Conservation (phyloP, 2,329 filamentous ascomycete genomes). For the Polychaeton citri region DNA sequence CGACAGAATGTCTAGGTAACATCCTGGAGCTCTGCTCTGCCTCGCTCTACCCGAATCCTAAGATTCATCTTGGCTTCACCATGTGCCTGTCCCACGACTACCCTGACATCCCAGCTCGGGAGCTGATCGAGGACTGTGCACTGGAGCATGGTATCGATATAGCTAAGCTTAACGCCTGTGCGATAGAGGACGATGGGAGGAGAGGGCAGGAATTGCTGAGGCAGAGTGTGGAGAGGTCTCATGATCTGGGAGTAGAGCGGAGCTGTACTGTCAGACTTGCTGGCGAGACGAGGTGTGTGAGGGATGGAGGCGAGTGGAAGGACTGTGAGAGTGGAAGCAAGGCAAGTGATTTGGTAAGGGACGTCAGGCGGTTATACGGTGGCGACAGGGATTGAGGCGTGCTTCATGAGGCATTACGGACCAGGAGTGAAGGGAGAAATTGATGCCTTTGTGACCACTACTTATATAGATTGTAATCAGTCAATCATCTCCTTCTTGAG, state of each 20-base stretch:
- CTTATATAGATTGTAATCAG: too few relatives aligned
- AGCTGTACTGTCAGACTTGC: constrained; percentile 50
- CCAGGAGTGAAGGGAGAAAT: too few relatives aligned
- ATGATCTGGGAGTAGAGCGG: constrained; percentile 30
- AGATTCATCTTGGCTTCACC: constrained; percentile 81
- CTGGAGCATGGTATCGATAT: constrained; percentile 85
- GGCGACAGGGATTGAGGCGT: too few relatives aligned
- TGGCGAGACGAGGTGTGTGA: constrained; percentile 68
- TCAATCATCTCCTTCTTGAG: too few relatives aligned
- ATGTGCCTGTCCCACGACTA: constrained; percentile 79
- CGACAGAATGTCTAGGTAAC: constrained; percentile 82
- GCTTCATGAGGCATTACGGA: too few relatives aligned
- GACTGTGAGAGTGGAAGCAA: constrained; percentile 58
- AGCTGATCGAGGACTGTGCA: constrained; percentile 75
- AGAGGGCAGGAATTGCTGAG: constrained; percentile 55
- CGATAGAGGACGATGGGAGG: constrained; percentile 60
- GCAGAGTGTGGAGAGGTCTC: constrained; percentile 51
- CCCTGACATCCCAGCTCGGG: constrained; percentile 58
- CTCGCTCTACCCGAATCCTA: constrained; percentile 68
- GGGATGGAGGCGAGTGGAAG: constrained; percentile 65
- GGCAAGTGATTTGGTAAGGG: constrained; percentile 60
- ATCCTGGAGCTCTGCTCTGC: constrained; percentile 88
- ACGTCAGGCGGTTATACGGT: too few relatives aligned
- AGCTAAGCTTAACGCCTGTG: constrained; percentile 66
- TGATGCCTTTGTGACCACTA: too few relatives aligned